These are phyloP conservation scores for Zymoseptoria brevis DNA, from an alignment of 2,329 filamentous ascomycete genomes.

Conservation along the genomic window DNA sequence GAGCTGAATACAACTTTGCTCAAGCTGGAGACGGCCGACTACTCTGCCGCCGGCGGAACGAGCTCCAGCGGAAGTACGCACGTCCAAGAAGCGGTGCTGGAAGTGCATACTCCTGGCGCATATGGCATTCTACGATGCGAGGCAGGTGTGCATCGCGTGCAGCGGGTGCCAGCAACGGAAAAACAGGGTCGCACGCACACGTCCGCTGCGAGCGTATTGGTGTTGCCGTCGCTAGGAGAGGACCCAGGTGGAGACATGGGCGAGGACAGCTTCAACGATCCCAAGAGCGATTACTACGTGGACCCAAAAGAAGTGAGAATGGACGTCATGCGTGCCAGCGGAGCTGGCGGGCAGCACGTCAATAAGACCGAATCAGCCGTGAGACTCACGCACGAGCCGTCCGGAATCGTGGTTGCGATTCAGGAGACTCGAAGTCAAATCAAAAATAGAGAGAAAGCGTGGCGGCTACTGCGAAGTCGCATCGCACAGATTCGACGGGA, in stretches of 20 bases:
- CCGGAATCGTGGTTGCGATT: constrained; percentile 78
- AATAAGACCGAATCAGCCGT: constrained; percentile 98
- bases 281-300: constrained; percentile 85
- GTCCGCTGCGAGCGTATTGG: constrained; percentile 83
- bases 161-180: constrained; percentile 87
- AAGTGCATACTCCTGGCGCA: constrained; percentile 66
- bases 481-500: constrained; percentile 74
- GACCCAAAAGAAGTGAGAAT: constrained; percentile 71
- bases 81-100: constrained; percentile 79
- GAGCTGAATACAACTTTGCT: constrained; percentile 61
- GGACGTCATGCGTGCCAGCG: constrained; percentile 86
- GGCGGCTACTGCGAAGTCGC: constrained; percentile 73
- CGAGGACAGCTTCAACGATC: constrained; percentile 63
- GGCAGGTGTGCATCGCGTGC: constrained; percentile 89
- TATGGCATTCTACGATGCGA: constrained; percentile 79
- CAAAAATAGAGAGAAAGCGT: constrained; percentile 79
- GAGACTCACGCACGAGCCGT: constrained; percentile 82
- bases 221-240: constrained; percentile 73
- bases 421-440: constrained; percentile 89
- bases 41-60: constrained; percentile 37
- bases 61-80: constrained; percentile 56
- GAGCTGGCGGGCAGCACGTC: constrained; percentile 93
- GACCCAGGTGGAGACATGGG: constrained; percentile 41
- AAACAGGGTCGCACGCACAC: constrained; percentile 88
- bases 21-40: constrained; percentile 72